Base-by-base conservation (phyloP, 192 early-diverging fungal species). In the Coemansia sp. region DNA sequence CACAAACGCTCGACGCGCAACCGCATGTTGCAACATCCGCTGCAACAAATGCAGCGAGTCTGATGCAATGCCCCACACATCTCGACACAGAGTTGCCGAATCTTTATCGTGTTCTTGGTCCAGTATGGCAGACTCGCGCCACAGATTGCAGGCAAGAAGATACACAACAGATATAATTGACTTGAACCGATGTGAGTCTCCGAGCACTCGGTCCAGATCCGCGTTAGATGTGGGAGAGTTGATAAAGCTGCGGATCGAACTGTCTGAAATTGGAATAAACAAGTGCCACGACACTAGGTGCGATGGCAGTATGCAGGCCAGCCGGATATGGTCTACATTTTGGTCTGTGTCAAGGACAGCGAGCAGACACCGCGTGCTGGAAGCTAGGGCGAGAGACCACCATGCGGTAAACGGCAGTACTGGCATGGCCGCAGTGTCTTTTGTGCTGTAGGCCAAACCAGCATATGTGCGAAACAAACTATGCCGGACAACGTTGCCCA, bases 271-370 rank as follows among this genome's bases (percentile, higher is more conserved):
- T 1, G 52, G 57, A 49, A 78, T 12, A 31, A 68, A 51, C 21
- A 41, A 17, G 12, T 69, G 56, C 76, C 76, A 78, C 21, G 76
- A 72, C 17, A 67, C 25, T 14, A 78, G 26, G 31, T 78, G 70
- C 47, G 66, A 57, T 3, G 69, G 70, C 35, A 78, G 14, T 23
- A 67, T 57, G 22, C 57, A 65, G 2, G 67, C 66, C 21, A 67
- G 21, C 0, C 76, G 69, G 9, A 64, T 16, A 10, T 39, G 45
- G 2, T 12, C 31, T 11, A 50, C 6, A 19, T 19, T 31, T 4
- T 12, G 19, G 38, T 39, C 10, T 2, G 31, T 17, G 6, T 8
- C n/a, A 7, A 60, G 10, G 4, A 64, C 52, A 17, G 38, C 51
- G 16, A 61, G 3, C 25, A 77, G 41, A 23, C 69, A 66, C 8